A percentile compares a stretch with the other conserved stretches of the same genome.
Evolutionary conservation across 2,329 filamentous ascomycete species (phyloP).

Genomic region (Aschersonia sp.): DNA sequence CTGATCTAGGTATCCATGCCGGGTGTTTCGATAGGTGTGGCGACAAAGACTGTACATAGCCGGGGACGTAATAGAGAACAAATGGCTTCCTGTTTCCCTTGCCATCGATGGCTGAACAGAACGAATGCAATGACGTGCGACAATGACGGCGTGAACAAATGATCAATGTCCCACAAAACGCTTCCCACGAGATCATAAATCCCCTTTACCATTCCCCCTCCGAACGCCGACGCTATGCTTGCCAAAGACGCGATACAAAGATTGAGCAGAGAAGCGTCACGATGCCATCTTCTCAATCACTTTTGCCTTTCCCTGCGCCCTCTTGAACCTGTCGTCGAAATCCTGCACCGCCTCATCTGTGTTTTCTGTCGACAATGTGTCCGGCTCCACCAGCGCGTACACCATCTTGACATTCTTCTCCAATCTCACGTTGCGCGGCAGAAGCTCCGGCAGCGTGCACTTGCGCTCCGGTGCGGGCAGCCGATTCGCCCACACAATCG

Average conservation of each 20-base stretch:
- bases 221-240: too few relatives aligned
- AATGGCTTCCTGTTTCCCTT: too few relatives aligned
- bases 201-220: too few relatives aligned
- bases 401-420: constrained; percentile 63
- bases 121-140: too few relatives aligned
- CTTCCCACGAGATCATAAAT: too few relatives aligned
- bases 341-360: constrained; percentile 80
- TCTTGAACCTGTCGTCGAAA: constrained; percentile 77
- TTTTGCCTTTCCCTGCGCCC: constrained; percentile 70
- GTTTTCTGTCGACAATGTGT: constrained; percentile 66
- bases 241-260: too few relatives aligned
- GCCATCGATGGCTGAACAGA: too few relatives aligned
- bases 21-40: constrained; percentile 36
- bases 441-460: constrained; percentile 18
- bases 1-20: constrained; percentile 43
- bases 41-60: neutral
- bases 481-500: constrained; percentile 64
- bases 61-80: too few relatives aligned
- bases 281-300: constrained; percentile 60
- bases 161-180: too few relatives aligned
- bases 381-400: constrained; percentile 64
- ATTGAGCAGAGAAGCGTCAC: neutral
- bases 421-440: constrained; percentile 49
- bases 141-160: too few relatives aligned
- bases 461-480: neutral